Percentiles rank a stretch among this genome's conserved stretches.
Conservation (phyloP, 2,329 filamentous ascomycete genomes). For the Neocatenulostroma microsporum region DNA sequence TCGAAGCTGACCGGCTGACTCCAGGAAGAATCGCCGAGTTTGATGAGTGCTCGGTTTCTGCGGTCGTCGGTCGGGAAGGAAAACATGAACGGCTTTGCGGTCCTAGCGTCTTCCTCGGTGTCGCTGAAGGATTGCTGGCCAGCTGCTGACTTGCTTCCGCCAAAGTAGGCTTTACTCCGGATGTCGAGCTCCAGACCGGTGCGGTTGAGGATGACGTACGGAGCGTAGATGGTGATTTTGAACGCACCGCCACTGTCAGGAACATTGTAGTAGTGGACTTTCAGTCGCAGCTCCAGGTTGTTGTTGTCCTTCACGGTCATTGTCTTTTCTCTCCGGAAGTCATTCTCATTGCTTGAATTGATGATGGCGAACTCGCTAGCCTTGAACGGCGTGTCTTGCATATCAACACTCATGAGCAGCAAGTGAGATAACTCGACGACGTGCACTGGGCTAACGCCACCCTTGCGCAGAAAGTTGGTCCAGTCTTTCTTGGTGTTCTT, state of each 20-base stretch:
- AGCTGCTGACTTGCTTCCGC: conserved; percentile 73
- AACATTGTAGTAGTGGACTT: conserved; percentile 82
- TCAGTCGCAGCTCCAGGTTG: conserved; percentile 69
- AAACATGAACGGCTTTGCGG: conserved; percentile 89
- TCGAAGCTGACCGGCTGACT: conserved; percentile 98
- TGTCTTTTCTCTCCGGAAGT: conserved; percentile 75
- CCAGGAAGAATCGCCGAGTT: conserved; percentile 85
- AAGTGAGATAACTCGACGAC: conserved; percentile 94
- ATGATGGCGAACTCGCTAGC: conserved; percentile 96
- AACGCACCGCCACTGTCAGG: conserved; percentile 93
- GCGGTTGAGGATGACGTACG: conserved; percentile 91
- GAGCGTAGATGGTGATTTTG: conserved; percentile 89
- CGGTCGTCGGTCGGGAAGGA: conserved; percentile 83
- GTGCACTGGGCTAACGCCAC: conserved; percentile 92
- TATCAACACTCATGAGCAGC: conserved; percentile 82
- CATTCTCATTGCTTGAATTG: conserved; percentile 78
- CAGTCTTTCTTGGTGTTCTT: conserved; percentile 98
- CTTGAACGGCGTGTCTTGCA: conserved; percentile 93
- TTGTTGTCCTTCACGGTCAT: conserved; percentile 78
- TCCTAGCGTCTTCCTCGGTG: conserved; percentile 52
- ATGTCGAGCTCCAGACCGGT: conserved; percentile 84
- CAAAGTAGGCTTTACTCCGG: conserved; percentile 80
- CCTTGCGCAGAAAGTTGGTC: conserved; percentile 96
- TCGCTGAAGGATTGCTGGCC: conserved; percentile 62
- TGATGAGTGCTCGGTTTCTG: conserved; percentile 81